Evolutionary conservation across 108 stramenopile genomes (phyloP), one percentile per base, ranked within the genome.

Genomic region (Cyclotella kingstonii): DNA sequence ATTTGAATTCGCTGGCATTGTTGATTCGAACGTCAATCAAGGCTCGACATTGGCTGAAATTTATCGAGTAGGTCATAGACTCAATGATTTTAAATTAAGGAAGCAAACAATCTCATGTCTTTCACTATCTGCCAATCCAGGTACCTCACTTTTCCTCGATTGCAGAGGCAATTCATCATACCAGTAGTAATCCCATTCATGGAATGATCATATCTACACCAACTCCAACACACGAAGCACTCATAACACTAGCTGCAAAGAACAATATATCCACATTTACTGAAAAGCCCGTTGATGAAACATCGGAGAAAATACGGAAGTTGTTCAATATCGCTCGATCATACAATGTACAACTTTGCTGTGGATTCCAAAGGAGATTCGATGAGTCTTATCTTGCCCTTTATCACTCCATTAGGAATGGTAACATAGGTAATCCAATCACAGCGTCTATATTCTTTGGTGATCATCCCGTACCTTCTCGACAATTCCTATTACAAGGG

Each of bases 261-360:
- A 12, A 65, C 42, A 70, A 65, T 2, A 23, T 81, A 1, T 54
- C 48, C 43, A 55, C 83, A 29, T 86, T 86, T 57, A 57, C 64
- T 10, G 88, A 89, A 60, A 89, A 89, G 43, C 88, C 88, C 17
- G 79, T 89, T 0, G 88, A 71, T n/a, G 81, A 84, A 57, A 68
- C 73, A 8, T 79, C 81, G 11, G 25, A 49, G 0, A 63, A 74
- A 18, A 83, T 84, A 28, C 50, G 52, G 12, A 18, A 33, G 5
- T 50, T 84, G 2, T 86, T 79, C 54, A 53, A 71, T 15, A 39
- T 70, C 3, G 63, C 62, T 21, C 31, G 54, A 2, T n/a, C 48
- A 25, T 11, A 60, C 27, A 62, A 66, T 27, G 72, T 82, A 23
- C 33, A 54, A 27, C 41, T 90, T n/a, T 86, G 82, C 66, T 86